phyloP scores from a whole-genome alignment of 2,329 filamentous ascomycete genomes.

The Fulvia fulva region DNA sequence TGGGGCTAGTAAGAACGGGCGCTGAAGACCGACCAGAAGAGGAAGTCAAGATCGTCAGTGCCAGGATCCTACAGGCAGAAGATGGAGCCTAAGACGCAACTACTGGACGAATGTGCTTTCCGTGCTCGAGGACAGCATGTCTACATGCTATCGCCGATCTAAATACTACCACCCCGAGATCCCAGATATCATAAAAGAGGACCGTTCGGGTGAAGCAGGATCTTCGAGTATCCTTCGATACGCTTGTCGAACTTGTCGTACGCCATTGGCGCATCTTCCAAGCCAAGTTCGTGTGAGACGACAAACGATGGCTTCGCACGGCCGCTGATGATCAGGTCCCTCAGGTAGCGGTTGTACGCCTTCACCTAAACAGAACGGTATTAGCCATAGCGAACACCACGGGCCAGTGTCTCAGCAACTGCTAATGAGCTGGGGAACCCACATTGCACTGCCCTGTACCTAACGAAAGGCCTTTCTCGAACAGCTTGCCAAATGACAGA shows the following conservation, averaged over 20 bases:
- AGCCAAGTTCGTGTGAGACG: slow-evolving; percentile 60
- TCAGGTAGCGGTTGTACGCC: slow-evolving; percentile 61
- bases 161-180: too few relatives aligned
- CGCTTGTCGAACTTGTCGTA: slow-evolving; percentile 63
- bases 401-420: too few relatives aligned
- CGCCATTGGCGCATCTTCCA: slow-evolving; percentile 54
- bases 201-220: slow-evolving; percentile 64
- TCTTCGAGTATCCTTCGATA: slow-evolving; percentile 65
- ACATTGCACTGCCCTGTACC: slow-evolving; percentile 60
- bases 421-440: too few relatives aligned
- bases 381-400: too few relatives aligned
- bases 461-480: slow-evolving; percentile 62
- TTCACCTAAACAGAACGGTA: slow-evolving; percentile 46
- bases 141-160: not conserved
- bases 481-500: slow-evolving; percentile 63
- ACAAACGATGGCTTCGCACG: slow-evolving; percentile 63
- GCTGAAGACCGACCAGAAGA: slow-evolving; percentile 75
- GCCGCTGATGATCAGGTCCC: slow-evolving; percentile 62
- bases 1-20: slow-evolving; percentile 83
- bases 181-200: slow-evolving; percentile 28
- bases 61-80: slow-evolving; percentile 65
- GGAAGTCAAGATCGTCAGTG: slow-evolving; percentile 74
- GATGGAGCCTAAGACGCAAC: slow-evolving; percentile 47
- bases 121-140: not conserved
- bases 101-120: not conserved